Evolutionary conservation across 495 filamentous ascomycete species (phyloP), one percentile per base, ranked within the genome.

Genomic region (Daldinia loculata): DNA sequence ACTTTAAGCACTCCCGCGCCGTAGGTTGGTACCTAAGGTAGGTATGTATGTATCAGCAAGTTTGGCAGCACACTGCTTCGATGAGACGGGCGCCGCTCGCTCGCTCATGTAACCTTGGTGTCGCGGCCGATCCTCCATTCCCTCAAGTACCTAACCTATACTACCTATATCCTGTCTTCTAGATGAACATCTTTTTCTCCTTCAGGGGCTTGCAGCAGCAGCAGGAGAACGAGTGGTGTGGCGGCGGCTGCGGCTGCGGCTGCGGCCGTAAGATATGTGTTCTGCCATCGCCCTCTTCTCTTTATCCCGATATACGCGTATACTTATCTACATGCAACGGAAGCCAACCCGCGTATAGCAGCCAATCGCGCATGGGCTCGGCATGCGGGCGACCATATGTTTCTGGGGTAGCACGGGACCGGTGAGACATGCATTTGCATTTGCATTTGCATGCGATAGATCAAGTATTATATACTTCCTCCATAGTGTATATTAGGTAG

Each of bases 191-290:
- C 0, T 45, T 4, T 9, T 6, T 17, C 39, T 29, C 4, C 27
- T 6, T 29, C 15, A 34, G 30, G 45, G 41, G 48, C 24, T 32
- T n/a, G 19, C 48, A 56, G 50, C 29, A 48, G 19, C 27, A 5
- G 26, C 3, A 34, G 11, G 32, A 34, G 9, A 34, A 34, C 32
- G 32, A 11, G 32, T 12, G 32, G 7, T 32, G 32, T 0, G 24
- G 24, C 24, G 24, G 24, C 24, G 24, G 24, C 30, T 4, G 7
- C 30, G 30, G 30, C 30, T 7, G 15, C 38, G 12, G 34, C 9
- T 56, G 65, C 66, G 66, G 66, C 59, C 59, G 59, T 69, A 69
- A 57, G 59, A 22, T 32, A 51, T 62, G 36, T 62, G 17, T 55
- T 45, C 50, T 30, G 15, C 53, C 22, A 17, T 55, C 12, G 12